These are phyloP conservation scores for Taphrina betulina DNA, from an alignment of 1,139 yeast genomes.

Conservation along the genomic window DNA sequence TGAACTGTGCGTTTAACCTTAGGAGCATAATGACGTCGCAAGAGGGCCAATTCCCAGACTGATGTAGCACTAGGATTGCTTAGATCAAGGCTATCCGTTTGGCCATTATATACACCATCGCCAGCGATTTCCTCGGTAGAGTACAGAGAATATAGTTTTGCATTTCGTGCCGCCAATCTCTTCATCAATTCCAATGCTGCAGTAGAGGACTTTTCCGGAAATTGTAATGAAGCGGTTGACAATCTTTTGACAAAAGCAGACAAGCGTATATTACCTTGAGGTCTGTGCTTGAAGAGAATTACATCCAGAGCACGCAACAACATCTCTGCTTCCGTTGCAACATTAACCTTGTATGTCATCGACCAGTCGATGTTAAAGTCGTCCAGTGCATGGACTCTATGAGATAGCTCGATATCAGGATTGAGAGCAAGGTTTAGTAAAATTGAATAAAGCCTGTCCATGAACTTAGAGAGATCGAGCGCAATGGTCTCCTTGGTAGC, in stretches of 20 bases:
- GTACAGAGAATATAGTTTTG: slow-evolving; percentile 69
- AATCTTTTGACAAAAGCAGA: slow-evolving; percentile 80
- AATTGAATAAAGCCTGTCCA: slow-evolving; percentile 38
- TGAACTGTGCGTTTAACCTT: background rate
- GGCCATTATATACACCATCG: slow-evolving; percentile 69
- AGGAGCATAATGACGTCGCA: slow-evolving; percentile 66
- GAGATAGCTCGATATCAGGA: slow-evolving; percentile 77
- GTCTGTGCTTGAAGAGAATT: slow-evolving; percentile 74
- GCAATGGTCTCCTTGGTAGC: slow-evolving; percentile 48
- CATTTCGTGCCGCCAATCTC: slow-evolving; percentile 63
- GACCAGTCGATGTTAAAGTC: slow-evolving; percentile 56
- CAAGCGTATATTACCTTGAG: slow-evolving; percentile 53
- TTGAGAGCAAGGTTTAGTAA: slow-evolving; percentile 70
- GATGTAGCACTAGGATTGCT: slow-evolving; percentile 85
- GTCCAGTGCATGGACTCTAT: slow-evolving; percentile 67
- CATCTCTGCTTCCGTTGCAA: slow-evolving; percentile 85
- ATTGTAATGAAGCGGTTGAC: slow-evolving; percentile 62
- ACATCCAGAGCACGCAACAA: slow-evolving; percentile 73
- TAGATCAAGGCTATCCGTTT: slow-evolving; percentile 67
- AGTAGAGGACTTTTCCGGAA: slow-evolving; percentile 84
- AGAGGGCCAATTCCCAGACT: slow-evolving; percentile 77
- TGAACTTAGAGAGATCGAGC: slow-evolving; percentile 39
- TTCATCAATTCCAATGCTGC: slow-evolving; percentile 76
- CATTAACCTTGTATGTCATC: slow-evolving; percentile 61
- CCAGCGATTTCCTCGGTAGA: slow-evolving; percentile 86